Evolutionary conservation across 1,284 basidiomycete species (phyloP).

Genomic region (Cryptococcus jaspeensis): DNA sequence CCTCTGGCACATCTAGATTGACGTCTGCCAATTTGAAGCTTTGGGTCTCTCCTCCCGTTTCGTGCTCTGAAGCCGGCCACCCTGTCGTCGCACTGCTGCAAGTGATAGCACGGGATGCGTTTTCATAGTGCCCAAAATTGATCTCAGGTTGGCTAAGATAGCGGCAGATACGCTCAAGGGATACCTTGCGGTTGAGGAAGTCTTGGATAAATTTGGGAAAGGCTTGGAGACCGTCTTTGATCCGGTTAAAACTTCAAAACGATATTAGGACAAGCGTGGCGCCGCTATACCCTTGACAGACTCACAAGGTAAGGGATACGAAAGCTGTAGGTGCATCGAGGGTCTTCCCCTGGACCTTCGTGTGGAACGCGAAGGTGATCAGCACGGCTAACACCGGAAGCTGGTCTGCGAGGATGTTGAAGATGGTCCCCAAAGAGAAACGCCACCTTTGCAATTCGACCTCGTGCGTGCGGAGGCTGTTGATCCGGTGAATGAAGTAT

Average conservation of each 20-base stretch:
- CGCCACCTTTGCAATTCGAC: slow-evolving; percentile 48
- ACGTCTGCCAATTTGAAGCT: slow-evolving; percentile 33
- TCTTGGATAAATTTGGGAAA: slow-evolving; percentile 35
- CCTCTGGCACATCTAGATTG: slow-evolving; percentile 33
- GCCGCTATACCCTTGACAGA: background rate
- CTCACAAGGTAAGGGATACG: slow-evolving; percentile 41
- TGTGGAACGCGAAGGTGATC: slow-evolving; percentile 45
- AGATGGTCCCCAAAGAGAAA: slow-evolving; percentile 48
- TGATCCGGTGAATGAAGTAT: slow-evolving; percentile 34
- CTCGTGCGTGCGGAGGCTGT: slow-evolving; percentile 35
- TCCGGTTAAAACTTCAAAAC: slow-evolving; percentile 30
- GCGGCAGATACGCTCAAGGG: slow-evolving; percentile 35
- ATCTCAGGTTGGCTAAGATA: slow-evolving; percentile 45
- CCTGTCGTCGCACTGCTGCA: slow-evolving; percentile 35
- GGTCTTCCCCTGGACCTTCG: slow-evolving; percentile 35
- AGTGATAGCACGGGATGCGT: slow-evolving; percentile 17
- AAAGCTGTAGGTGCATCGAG: slow-evolving; percentile 48
- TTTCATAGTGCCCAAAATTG: slow-evolving; percentile 13
- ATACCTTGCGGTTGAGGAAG: slow-evolving; percentile 37
- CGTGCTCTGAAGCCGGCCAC: slow-evolving; percentile 33
- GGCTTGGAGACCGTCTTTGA: slow-evolving; percentile 31
- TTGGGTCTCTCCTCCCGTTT: background rate
- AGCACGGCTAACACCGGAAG: slow-evolving; percentile 36
- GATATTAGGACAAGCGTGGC: background rate
- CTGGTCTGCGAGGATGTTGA: slow-evolving; percentile 48